Conservation (phyloP, 176 grass and related monocot species). For the Eleusine indica region DNA sequence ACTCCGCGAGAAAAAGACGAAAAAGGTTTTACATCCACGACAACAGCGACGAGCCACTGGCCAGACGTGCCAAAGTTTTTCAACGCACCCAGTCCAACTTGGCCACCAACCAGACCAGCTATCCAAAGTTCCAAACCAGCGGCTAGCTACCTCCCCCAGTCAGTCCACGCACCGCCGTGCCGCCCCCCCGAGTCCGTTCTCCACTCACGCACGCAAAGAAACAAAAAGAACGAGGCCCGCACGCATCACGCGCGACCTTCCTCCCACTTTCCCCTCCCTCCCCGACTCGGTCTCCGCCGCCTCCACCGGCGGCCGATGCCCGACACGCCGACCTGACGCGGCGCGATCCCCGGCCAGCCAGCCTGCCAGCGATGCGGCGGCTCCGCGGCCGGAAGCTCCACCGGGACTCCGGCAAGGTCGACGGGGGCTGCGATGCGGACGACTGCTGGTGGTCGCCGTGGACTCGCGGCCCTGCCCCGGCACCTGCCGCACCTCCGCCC, state of each 20-base stretch:
- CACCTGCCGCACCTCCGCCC: background rate
- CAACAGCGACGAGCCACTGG: constrained; percentile 29
- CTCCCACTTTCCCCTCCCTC: constrained; percentile 32
- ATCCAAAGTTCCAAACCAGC: background rate
- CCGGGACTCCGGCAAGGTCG: background rate
- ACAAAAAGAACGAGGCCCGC: background rate
- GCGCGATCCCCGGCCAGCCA: background rate
- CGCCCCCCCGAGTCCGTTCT: background rate
- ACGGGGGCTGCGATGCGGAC: background rate
- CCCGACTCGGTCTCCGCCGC: background rate
- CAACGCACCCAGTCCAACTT: constrained; percentile 39
- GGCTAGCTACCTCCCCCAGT: background rate
- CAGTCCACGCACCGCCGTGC: background rate
- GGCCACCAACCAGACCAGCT: constrained; percentile 29
- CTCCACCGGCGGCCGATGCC: constrained; percentile 32
- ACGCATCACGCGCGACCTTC: constrained; percentile 29
- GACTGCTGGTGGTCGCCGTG: background rate
- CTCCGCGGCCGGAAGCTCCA: constrained; percentile 26
- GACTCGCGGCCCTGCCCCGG: background rate
- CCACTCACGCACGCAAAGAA: background rate
- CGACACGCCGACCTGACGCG: constrained; percentile 22
- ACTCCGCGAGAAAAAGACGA: background rate
- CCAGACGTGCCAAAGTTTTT: constrained; percentile 1
- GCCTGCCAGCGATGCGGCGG: constrained; percentile 17
- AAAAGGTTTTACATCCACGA: background rate